Conservation (phyloP, 805 yeast genomes). For the Pichia cabralensis region DNA sequence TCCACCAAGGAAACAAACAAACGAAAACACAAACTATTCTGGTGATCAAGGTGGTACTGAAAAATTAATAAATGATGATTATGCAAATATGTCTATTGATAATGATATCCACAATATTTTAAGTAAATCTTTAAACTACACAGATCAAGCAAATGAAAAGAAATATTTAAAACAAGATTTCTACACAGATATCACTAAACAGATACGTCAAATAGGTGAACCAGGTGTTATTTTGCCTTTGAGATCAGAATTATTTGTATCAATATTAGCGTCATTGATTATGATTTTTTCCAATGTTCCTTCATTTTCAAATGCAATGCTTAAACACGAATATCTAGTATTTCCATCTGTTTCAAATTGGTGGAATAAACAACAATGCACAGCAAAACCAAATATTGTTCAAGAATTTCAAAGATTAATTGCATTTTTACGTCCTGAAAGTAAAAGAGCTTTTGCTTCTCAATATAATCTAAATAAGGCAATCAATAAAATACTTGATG, state of each 20-base stretch:
- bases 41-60: background rate
- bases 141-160: background rate
- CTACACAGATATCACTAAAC: slow-evolving; percentile 25
- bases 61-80: too few species aligned
- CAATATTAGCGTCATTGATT: slow-evolving; percentile 33
- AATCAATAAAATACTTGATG: slow-evolving; percentile 19
- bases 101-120: slow-evolving; percentile 17
- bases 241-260: slow-evolving; percentile 25
- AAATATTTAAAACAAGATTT: slow-evolving; percentile 12
- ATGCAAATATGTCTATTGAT: slow-evolving; percentile 11
- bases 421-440: slow-evolving; percentile 27
- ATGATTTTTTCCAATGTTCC: slow-evolving; percentile 31
- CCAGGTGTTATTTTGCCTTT: slow-evolving; percentile 30
- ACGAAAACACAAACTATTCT: too few species aligned
- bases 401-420: slow-evolving; percentile 31
- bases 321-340: slow-evolving; percentile 23
- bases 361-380: slow-evolving; percentile 28
- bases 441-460: slow-evolving; percentile 31
- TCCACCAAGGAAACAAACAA: too few species aligned
- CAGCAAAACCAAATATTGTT: slow-evolving; percentile 19
- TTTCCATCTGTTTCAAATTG: slow-evolving; percentile 30
- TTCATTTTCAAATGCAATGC: slow-evolving; percentile 23
- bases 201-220: slow-evolving; percentile 12
- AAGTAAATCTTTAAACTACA: slow-evolving; percentile 14
- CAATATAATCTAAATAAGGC: slow-evolving; percentile 23